Conservation (phyloP, 306 rosid genomes). For the Cicer bijugum region DNA sequence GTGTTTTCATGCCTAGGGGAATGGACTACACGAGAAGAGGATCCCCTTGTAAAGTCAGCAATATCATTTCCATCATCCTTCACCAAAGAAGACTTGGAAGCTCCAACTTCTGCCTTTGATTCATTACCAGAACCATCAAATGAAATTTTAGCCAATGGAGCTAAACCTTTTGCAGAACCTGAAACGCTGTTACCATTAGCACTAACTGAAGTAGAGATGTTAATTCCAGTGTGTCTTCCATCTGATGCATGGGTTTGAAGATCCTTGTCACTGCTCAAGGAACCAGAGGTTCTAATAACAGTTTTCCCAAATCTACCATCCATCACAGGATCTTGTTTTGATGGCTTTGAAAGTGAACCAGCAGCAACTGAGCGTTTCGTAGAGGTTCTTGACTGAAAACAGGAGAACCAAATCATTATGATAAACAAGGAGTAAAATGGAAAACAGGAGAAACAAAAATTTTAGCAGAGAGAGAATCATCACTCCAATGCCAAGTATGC, state of each 20-base stretch:
- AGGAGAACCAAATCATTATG: constrained; percentile 42
- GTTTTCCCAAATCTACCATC: constrained; percentile 83
- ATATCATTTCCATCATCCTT: constrained; percentile 80
- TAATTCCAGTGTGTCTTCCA: constrained; percentile 62
- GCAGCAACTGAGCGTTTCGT: constrained; percentile 68
- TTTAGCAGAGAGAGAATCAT: constrained; percentile 14
- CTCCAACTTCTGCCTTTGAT: constrained; percentile 67
- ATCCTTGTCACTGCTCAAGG: constrained; percentile 67
- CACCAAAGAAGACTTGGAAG: constrained; percentile 59
- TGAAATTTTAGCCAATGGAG: constrained; percentile 51
- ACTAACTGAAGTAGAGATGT: constrained; percentile 55
- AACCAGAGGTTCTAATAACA: constrained; percentile 60
- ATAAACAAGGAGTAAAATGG: not conserved
- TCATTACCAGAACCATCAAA: constrained; percentile 67
- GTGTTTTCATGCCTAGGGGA: constrained; percentile 84
- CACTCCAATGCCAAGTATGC: constrained; percentile 25
- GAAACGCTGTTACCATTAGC: constrained; percentile 65
- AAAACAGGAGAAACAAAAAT: constrained; percentile 5
- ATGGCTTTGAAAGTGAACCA: constrained; percentile 65
- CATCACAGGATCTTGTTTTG: constrained; percentile 74
- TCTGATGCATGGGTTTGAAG: constrained; percentile 60
- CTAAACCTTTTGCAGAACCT: constrained; percentile 58
- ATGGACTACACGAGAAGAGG: constrained; percentile 73
- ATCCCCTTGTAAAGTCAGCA: constrained; percentile 65
- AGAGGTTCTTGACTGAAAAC: constrained; percentile 69